Conservation (phyloP, 768 basidiomycete species). For the Boletus fagicola region DNA sequence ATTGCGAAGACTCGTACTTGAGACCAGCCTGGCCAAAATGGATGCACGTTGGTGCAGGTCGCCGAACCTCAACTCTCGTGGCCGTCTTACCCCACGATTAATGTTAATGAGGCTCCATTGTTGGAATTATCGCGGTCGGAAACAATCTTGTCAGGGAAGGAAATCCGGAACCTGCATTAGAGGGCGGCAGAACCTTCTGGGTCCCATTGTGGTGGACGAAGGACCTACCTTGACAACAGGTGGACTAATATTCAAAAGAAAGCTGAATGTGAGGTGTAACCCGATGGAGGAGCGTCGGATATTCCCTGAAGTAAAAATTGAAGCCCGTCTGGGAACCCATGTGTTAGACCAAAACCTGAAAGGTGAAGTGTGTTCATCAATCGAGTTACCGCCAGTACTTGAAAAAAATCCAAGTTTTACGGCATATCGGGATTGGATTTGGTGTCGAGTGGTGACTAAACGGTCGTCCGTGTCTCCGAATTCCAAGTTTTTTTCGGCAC, state of each 20-base stretch:
- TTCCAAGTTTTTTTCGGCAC: too few relatives aligned
- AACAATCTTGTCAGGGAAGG: neutral
- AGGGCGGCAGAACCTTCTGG: neutral
- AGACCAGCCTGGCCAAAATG: too few relatives aligned
- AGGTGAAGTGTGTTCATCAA: neutral
- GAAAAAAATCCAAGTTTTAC: neutral
- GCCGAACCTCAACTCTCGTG: neutral
- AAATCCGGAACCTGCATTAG: neutral
- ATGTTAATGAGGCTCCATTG: neutral
- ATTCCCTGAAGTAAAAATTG: neutral
- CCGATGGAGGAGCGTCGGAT: neutral
- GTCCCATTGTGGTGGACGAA: neutral
- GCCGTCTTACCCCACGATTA: neutral
- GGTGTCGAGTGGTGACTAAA: neutral
- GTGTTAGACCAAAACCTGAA: neutral
- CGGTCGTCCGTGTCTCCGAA: too few relatives aligned
- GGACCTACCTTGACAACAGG: neutral
- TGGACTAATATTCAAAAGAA: neutral
- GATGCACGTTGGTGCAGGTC: neutral
- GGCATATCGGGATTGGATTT: neutral
- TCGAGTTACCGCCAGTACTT: neutral
- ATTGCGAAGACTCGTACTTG: too few relatives aligned
- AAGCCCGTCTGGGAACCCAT: neutral
- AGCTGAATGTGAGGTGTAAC: neutral
- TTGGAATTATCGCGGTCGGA: neutral